Conservation (phyloP, 1,284 basidiomycete genomes). For the Vanrija humicola region DNA sequence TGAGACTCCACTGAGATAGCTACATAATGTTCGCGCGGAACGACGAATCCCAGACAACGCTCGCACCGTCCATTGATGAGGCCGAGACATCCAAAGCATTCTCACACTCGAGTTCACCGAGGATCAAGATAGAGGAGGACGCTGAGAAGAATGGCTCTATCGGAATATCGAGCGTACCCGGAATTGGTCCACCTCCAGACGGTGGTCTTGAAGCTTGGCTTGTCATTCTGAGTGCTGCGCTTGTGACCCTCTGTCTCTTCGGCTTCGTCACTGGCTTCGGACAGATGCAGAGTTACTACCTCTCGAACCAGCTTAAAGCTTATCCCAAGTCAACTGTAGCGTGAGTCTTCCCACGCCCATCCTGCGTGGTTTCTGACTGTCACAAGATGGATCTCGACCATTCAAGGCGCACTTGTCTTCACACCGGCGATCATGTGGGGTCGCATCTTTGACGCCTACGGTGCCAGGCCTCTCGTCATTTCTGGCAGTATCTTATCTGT, state of each 20-base stretch:
- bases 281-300: conserved; percentile 38
- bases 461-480: conserved; percentile 29
- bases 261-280: conserved; percentile 44
- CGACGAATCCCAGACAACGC: no score
- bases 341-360: conserved; percentile 19
- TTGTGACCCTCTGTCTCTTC: conserved; percentile 42
- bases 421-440: conserved; percentile 33
- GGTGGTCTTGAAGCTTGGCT: conserved; percentile 44
- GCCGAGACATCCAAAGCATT: no score
- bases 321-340: conserved; percentile 37
- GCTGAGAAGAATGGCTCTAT: no score
- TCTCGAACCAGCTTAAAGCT: conserved; percentile 30
- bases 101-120: no score
- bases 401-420: conserved; percentile 36
- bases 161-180: not conserved
- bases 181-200: conserved; percentile 41
- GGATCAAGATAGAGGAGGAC: no score
- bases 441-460: conserved; percentile 41
- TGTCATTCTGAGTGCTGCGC: conserved; percentile 34
- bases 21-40: no score
- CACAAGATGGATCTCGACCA: conserved; percentile 39
- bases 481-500: conserved; percentile 32
- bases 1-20: no score
- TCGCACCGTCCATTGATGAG: no score
- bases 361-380: not conserved